Percentiles rank a stretch among this genome's conserved stretches.
These are phyloP conservation scores for Verbascum thapsus DNA, from an alignment of 257 asterid species.

Conservation along the genomic window DNA sequence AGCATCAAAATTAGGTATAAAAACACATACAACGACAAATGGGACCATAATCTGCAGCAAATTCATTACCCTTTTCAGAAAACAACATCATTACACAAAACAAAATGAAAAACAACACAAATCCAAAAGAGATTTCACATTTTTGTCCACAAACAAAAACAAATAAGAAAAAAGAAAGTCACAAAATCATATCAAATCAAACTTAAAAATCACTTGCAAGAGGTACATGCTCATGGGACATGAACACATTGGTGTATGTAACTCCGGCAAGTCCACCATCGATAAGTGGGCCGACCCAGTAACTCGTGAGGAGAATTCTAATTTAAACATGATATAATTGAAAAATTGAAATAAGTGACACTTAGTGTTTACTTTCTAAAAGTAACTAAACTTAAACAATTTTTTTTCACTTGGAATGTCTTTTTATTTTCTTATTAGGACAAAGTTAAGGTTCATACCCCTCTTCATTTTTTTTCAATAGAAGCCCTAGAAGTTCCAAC, in stretches of 20 bases:
- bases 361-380: too few relatives aligned
- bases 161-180: neutral
- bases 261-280: constrained; percentile 89
- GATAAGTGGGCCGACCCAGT: constrained; percentile 92
- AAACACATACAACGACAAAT: constrained; percentile 15
- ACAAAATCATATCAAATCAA: constrained; percentile 19
- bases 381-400: too few relatives aligned
- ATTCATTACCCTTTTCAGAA: constrained; percentile 28
- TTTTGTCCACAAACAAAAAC: constrained; percentile 30
- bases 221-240: constrained; percentile 56
- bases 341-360: too few relatives aligned
- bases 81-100: constrained; percentile 36
- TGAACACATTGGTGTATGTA: constrained; percentile 56
- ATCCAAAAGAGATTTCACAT: constrained; percentile 35
- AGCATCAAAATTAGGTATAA: constrained; percentile 24
- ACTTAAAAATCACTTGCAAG: constrained; percentile 50
- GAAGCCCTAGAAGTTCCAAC: too few relatives aligned
- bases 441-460: too few relatives aligned
- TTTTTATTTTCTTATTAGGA: too few relatives aligned
- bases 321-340: too few relatives aligned
- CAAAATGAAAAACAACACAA: constrained; percentile 40
- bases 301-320: too few relatives aligned
- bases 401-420: too few relatives aligned
- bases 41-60: constrained; percentile 27
- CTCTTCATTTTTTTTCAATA: too few relatives aligned